phyloP scores from a whole-genome alignment of 108 stramenopile genomes.

The Schizochytrium sp. region DNA sequence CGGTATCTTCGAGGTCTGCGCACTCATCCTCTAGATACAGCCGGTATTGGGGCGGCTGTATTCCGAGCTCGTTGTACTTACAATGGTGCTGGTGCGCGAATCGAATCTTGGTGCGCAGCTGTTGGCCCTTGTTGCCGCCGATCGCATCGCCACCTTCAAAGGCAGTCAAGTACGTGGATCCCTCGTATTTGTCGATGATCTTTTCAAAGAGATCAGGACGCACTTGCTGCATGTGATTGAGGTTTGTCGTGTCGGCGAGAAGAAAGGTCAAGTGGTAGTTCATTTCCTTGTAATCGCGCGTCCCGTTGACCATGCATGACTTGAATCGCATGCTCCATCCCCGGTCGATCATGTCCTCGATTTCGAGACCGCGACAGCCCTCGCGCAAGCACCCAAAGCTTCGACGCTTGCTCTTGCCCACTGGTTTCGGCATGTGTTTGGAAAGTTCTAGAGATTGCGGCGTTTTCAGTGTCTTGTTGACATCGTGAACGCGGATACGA shows the following conservation, averaged over 20 bases:
- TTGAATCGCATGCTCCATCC: constrained; percentile 18
- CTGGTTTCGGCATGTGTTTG: background rate
- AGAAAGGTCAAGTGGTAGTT: constrained; percentile 12
- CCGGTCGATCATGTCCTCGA: constrained; percentile 14
- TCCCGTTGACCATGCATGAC: constrained; percentile 5
- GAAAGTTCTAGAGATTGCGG: background rate
- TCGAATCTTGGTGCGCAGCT: constrained; percentile 5
- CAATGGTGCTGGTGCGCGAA: background rate
- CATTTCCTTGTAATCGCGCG: constrained; percentile 14
- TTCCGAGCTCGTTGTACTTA: constrained; percentile 5
- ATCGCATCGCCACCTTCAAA: constrained; percentile 16
- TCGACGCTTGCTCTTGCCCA: background rate
- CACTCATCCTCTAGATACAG: constrained; percentile 3
- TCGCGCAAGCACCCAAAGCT: background rate
- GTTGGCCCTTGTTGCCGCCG: constrained; percentile 12
- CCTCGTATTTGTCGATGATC: constrained; percentile 1
- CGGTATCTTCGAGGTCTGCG: background rate
- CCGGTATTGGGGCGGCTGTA: background rate
- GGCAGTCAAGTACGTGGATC: background rate
- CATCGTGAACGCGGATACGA: background rate
- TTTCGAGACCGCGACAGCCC: constrained; percentile 1
- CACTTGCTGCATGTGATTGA: background rate
- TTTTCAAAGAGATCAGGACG: background rate
- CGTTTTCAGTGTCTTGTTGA: background rate
- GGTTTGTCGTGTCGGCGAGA: background rate